Evolutionary conservation across 2,329 filamentous ascomycete species (phyloP), one percentile per base, ranked within the genome.

Genomic region (Pyricularia sp.): DNA sequence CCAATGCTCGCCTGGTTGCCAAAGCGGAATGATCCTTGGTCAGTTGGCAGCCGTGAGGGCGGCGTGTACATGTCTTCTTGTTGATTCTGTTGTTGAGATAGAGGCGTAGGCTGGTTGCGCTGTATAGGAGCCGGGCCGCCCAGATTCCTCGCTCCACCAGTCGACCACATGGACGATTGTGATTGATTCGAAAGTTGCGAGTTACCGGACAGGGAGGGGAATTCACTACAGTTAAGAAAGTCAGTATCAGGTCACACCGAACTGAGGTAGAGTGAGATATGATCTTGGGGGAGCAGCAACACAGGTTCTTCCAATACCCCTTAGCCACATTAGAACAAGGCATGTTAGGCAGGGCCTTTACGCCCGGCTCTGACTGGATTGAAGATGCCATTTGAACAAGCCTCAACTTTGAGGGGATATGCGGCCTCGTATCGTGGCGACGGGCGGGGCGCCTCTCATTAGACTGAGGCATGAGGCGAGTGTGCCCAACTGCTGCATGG

Each of bases 151-250:
- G 83, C 79, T 7, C 81, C 82, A 71, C 80, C 79, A 30, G 80
- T 79, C 61, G 85, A 82, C 86, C 86, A 88, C 78, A 88, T 81
- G 5, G 84, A 84, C 17, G 82, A 78, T 71, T 82, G 82, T 64
- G 76, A 82, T 7, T 81, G 76, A 69, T 77, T 84, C 31, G 83
- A 78, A 63, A 87, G 77, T 73, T 86, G 85, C 64, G 85, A 80
- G 71, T 85, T 88, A 73, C 86, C 88, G 67, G 87, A 89, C 72
- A 90, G 78, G 26, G 87, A 88, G 10, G 88, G 88, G 68, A 90
- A 90, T 75, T 90, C 88, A 70, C 88, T 90, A 70, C 66, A n/a
- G 68, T 36, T 6, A 20, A 20, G 20, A 25, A 58, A 9, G 65
- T 66, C 14, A 66, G 36, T 66, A 28, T 28, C 42, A 28, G 20